Base-by-base conservation (phyloP, 2,329 filamentous ascomycete species). In the Diaporthe helianthi region DNA sequence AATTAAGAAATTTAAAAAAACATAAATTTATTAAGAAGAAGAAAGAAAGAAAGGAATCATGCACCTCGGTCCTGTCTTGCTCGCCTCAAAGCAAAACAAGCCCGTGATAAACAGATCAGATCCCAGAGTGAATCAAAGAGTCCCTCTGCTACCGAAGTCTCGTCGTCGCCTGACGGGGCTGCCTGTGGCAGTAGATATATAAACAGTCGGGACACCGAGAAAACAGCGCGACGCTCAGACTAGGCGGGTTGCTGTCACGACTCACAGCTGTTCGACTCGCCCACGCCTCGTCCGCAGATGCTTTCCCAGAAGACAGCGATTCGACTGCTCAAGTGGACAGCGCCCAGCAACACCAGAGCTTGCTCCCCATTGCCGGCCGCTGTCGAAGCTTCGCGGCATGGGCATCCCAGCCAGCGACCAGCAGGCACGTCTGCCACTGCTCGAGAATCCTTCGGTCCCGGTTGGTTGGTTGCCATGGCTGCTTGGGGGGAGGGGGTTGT, bases 251-350 rank as follows among this genome's bases (percentile, higher is more conserved):
- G 26, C n/a, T 29, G 58, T 63, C 36, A 17, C 58, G 36, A 19
- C 33, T 36, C 9, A 10, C 36, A 38, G 36, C 58, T 63, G 58
- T 63, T 49, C 24, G 58, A 63, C n/a, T n/a, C n/a, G 58, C 58
- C 44, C 58, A 49, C 44, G 58, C 58, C 44, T 63, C 58, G 58
- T 49, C 58, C 58, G 44, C 49, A 49, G 29, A 63, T 49, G 19
- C 10, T 63, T 41, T 19, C 58, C 58, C 44, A 49, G 58, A 7
- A 36, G 41, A 26, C 58, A 10, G 44, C 58, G n/a, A 19, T 49
- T 63, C 58, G 44, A 49, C 58, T 63, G n/a, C n/a, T n/a, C n/a
- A n/a, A n/a, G n/a, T n/a, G 58, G 58, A 63, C 58, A 63, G 58
- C 12, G 24, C 44, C 44, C 58, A 49, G 44, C 44, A 63, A 6